phyloP scores from a whole-genome alignment of 2,329 filamentous ascomycete species.

The Aspergillus nomiae region DNA sequence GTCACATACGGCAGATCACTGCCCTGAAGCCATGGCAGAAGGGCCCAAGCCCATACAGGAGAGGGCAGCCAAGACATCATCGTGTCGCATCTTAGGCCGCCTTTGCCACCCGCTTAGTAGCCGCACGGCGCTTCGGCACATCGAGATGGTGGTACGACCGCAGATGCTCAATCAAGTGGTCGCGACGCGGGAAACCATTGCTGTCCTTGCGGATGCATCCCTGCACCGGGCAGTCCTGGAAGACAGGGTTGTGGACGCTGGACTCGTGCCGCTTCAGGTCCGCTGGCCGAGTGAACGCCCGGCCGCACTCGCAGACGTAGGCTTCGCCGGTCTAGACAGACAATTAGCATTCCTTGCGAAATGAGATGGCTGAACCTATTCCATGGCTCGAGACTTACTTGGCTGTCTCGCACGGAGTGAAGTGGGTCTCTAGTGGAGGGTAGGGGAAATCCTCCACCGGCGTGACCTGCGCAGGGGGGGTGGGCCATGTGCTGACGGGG shows the following conservation, averaged over 20 bases:
- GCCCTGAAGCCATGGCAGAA: neutral
- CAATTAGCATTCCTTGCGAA: neutral
- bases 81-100: conserved; percentile 16
- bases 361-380: neutral
- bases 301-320: conserved; percentile 37
- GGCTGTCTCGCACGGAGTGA: neutral
- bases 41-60: neutral
- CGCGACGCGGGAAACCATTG: conserved; percentile 57
- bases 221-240: conserved; percentile 47
- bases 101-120: conserved; percentile 29
- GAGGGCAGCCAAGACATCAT: conserved; percentile 9
- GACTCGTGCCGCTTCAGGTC: conserved; percentile 53
- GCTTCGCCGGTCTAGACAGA: conserved; percentile 29
- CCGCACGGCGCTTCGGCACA: conserved; percentile 40
- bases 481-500: conserved; percentile 13
- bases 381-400: conserved; percentile 26
- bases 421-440: conserved; percentile 1
- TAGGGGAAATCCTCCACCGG: neutral
- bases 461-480: conserved; percentile 2
- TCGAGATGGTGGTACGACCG: conserved; percentile 57
- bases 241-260: conserved; percentile 48
- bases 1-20: neutral
- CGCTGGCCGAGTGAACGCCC: conserved; percentile 49
- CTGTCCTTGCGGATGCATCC: conserved; percentile 49
- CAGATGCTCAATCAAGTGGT: conserved; percentile 61